These are phyloP conservation scores for Astrothelium subdiscretum DNA, from an alignment of 495 filamentous ascomycete species.

Conservation along the genomic window DNA sequence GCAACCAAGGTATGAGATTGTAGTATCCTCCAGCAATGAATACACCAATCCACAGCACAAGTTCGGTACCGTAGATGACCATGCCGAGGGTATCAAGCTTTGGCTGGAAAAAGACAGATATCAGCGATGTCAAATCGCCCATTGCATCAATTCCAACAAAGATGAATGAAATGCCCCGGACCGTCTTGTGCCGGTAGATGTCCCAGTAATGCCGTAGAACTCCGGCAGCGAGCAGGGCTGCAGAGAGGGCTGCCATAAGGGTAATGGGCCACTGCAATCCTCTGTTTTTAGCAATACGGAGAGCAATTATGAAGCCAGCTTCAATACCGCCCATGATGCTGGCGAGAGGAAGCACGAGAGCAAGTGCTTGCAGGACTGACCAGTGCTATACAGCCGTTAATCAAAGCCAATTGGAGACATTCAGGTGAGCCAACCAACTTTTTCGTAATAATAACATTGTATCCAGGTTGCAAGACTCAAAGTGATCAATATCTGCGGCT, in stretches of 20 bases:
- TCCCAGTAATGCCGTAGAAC: conserved; percentile 45
- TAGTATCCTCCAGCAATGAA: conserved; percentile 49
- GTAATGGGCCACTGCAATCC: conserved; percentile 41
- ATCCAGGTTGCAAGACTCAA: conserved; percentile 53
- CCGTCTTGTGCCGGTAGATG: conserved; percentile 46
- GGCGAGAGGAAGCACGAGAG: conserved; percentile 31
- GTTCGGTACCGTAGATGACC: conserved; percentile 50
- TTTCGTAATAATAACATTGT: conserved; percentile 54
- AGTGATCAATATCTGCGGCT: conserved; percentile 50
- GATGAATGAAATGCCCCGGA: conserved; percentile 53
- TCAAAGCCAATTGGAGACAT: conserved; percentile 4
- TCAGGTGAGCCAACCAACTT: conserved; percentile 18
- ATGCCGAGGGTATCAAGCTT: conserved; percentile 44
- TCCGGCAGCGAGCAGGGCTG: conserved; percentile 44
- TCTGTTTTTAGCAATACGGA: conserved; percentile 30
- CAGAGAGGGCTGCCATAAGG: conserved; percentile 50
- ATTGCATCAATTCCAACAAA: conserved; percentile 55
- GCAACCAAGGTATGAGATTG: conserved; percentile 45
- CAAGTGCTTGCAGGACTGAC: conserved; percentile 32
- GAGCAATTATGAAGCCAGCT: conserved; percentile 38
- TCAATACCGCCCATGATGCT: conserved; percentile 39
- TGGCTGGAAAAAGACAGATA: conserved; percentile 49
- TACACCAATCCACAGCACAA: conserved; percentile 50
- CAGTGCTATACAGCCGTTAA: conserved; percentile 28
- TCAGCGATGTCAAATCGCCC: conserved; percentile 49